Percentiles rank a stretch among this genome's conserved stretches.
Evolutionary conservation across 1,139 yeast species (phyloP).

Genomic region (Yamadazyma aaseri): DNA sequence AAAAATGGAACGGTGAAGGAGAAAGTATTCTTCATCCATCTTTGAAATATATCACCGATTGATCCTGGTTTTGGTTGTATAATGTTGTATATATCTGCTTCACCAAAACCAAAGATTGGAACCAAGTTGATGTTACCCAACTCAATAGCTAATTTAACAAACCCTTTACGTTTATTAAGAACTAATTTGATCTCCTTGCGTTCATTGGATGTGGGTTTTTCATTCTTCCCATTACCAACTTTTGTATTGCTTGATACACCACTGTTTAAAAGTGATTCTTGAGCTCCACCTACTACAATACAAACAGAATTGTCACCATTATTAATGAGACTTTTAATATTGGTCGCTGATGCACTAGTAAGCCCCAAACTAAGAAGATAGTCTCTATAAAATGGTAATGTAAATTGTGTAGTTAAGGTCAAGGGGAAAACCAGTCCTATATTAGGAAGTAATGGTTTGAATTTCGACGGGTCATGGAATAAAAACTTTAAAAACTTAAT

Average conservation of each 20-base stretch:
- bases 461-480: conserved; percentile 42
- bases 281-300: conserved; percentile 94
- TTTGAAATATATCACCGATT: conserved; percentile 54
- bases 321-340: conserved; percentile 62
- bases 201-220: conserved; percentile 37
- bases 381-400: conserved; percentile 85
- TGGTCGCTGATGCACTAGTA: conserved; percentile 78
- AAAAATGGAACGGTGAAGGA: conserved; percentile 90
- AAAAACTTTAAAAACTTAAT: conserved; percentile 53
- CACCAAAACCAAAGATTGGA: conserved; percentile 92
- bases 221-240: conserved; percentile 52
- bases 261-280: conserved; percentile 67
- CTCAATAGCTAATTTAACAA: conserved; percentile 81
- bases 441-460: conserved; percentile 70
- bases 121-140: conserved; percentile 76
- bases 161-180: conserved; percentile 78
- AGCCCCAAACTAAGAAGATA: conserved; percentile 79
- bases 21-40: conserved; percentile 64
- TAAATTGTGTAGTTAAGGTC: conserved; percentile 82
- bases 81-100: conserved; percentile 74
- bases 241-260: conserved; percentile 35
- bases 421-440: conserved; percentile 69
- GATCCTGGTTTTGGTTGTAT: conserved; percentile 56
- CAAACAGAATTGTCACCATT: conserved; percentile 75
- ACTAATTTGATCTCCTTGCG: conserved; percentile 42